Percentiles rank a stretch among this genome's conserved stretches.
phyloP scores from a whole-genome alignment of 129 eudicot species.

The Oenanthe sinensis region DNA sequence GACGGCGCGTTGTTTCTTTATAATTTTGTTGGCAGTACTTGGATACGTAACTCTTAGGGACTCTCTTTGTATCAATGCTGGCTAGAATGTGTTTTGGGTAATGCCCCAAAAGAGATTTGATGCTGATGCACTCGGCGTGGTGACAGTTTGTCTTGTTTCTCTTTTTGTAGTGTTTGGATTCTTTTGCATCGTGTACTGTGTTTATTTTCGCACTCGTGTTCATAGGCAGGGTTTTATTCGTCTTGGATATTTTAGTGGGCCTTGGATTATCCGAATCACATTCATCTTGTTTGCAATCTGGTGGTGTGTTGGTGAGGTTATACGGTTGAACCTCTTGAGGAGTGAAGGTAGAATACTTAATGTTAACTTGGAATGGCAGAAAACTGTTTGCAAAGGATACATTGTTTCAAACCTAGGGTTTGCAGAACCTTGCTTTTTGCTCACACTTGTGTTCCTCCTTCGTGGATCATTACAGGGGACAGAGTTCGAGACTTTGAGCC shows the following conservation, averaged over 20 bases:
- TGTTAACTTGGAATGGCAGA: slow-evolving; percentile 60
- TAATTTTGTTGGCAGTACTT: not conserved
- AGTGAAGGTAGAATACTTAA: slow-evolving; percentile 47
- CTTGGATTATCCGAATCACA: slow-evolving; percentile 75
- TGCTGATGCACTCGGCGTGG: slow-evolving; percentile 99
- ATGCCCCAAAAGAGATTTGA: slow-evolving; percentile 38
- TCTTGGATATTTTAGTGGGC: slow-evolving; percentile 77
- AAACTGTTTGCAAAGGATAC: slow-evolving; percentile 78
- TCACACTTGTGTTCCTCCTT: slow-evolving; percentile 66
- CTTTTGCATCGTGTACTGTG: slow-evolving; percentile 58
- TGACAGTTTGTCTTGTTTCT: slow-evolving; percentile 69
- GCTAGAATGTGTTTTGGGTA: slow-evolving; percentile 4
- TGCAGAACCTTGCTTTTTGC: slow-evolving; percentile 83
- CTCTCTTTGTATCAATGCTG: not conserved
- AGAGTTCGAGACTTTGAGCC: slow-evolving; percentile 52
- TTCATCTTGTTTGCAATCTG: slow-evolving; percentile 55
- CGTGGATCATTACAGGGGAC: slow-evolving; percentile 73
- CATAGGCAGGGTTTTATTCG: slow-evolving; percentile 37
- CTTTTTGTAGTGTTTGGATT: slow-evolving; percentile 51
- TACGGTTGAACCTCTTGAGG: slow-evolving; percentile 59
- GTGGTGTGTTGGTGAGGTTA: slow-evolving; percentile 83
- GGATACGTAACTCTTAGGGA: not conserved
- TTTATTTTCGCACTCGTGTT: slow-evolving; percentile 65
- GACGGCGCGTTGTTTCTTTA: not conserved
- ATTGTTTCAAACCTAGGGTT: slow-evolving; percentile 87